These are phyloP conservation scores for Poa pratensis DNA, from an alignment of 176 grass and related monocot species.

Conservation along the genomic window DNA sequence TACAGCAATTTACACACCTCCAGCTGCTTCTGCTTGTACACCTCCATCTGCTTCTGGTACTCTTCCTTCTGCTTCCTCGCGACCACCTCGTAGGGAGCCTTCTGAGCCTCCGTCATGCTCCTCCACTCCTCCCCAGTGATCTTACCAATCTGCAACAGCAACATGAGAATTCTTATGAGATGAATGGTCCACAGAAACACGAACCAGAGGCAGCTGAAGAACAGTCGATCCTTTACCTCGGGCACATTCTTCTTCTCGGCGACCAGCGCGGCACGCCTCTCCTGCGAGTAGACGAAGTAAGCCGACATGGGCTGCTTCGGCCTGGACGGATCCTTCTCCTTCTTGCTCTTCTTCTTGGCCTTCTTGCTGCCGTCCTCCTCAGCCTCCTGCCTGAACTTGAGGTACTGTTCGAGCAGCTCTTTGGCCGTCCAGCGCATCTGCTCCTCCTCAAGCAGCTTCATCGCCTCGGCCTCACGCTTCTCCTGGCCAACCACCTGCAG, in stretches of 20 bases:
- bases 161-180: background rate
- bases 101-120: slow-evolving; percentile 64
- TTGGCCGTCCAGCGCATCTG: slow-evolving; percentile 81
- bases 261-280: slow-evolving; percentile 52
- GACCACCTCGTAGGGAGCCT: slow-evolving; percentile 63
- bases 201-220: background rate
- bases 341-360: slow-evolving; percentile 64
- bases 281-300: slow-evolving; percentile 77
- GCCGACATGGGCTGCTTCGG: slow-evolving; percentile 88
- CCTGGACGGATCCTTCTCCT: slow-evolving; percentile 82
- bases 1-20: slow-evolving; percentile 46
- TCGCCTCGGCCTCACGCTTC: slow-evolving; percentile 84
- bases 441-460: slow-evolving; percentile 93
- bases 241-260: slow-evolving; percentile 70
- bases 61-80: slow-evolving; percentile 73
- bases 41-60: slow-evolving; percentile 69
- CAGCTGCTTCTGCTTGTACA: slow-evolving; percentile 73
- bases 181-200: background rate
- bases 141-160: slow-evolving; percentile 59
- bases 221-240: slow-evolving; percentile 49
- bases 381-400: slow-evolving; percentile 78
- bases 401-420: slow-evolving; percentile 84
- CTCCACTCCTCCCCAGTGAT: slow-evolving; percentile 92
- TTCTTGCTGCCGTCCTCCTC: slow-evolving; percentile 50
- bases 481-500: slow-evolving; percentile 82